Conservation (phyloP, 2,329 filamentous ascomycete species). For the Calonectria crousiana region DNA sequence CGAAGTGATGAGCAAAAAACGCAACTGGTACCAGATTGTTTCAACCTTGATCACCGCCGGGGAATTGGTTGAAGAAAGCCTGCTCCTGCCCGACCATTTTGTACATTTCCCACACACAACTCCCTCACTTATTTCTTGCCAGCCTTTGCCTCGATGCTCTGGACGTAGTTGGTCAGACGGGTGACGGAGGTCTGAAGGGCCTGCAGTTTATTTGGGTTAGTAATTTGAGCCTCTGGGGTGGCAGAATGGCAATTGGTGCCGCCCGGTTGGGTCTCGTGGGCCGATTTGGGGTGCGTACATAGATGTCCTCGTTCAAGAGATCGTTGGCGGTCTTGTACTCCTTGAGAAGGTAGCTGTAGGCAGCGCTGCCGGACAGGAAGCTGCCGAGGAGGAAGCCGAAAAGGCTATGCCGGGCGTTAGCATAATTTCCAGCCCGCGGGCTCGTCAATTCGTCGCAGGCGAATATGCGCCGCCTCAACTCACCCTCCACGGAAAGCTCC, state of each 20-base stretch:
- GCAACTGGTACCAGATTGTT: constrained; percentile 24
- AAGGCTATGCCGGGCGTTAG: constrained; percentile 66
- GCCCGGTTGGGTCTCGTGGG: not conserved
- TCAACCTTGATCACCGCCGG: constrained; percentile 22
- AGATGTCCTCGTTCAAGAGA: constrained; percentile 94
- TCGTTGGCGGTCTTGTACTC: constrained; percentile 96
- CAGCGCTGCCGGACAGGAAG: constrained; percentile 80
- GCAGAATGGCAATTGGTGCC: not conserved
- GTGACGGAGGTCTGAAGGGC: constrained; percentile 89
- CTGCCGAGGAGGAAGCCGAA: constrained; percentile 93
- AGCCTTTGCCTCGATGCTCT: constrained; percentile 84
- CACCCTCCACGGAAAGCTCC: constrained; percentile 73
- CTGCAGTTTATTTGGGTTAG: constrained; percentile 57
- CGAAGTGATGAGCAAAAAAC: constrained; percentile 18
- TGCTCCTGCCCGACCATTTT: constrained; percentile 30
- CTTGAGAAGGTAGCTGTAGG: constrained; percentile 93
- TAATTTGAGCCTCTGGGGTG: not conserved
- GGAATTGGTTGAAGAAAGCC: constrained; percentile 14
- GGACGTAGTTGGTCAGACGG: constrained; percentile 86
- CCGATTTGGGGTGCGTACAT: constrained; percentile 71
- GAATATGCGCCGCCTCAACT: constrained; percentile 44
- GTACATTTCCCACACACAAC: constrained; percentile 32
- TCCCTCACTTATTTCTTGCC: constrained; percentile 74
- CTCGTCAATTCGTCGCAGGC: constrained; percentile 11
- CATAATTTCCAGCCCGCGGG: not conserved